A percentile compares a stretch with the other conserved stretches of the same genome.
Evolutionary conservation across 73 alveolate genomes (phyloP).

Genomic region (Stentor roeselii): DNA sequence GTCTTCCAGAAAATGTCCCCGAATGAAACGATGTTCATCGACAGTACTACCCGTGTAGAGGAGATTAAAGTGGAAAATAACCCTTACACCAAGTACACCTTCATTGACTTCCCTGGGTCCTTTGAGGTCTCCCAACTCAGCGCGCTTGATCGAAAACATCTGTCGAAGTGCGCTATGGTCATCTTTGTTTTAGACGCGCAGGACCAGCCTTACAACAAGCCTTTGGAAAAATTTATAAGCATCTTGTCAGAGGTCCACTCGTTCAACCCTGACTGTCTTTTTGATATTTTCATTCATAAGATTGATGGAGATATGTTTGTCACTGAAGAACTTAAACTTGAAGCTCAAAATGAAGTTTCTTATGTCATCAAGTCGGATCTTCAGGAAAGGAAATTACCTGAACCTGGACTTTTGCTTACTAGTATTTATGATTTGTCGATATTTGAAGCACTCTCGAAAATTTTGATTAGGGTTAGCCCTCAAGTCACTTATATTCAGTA

Average conservation of each 20-base stretch:
- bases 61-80: constrained; percentile 69
- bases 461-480: constrained; percentile 88
- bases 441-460: constrained; percentile 91
- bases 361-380: constrained; percentile 40
- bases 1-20: constrained; percentile 88
- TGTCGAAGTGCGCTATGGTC: constrained; percentile 78
- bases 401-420: constrained; percentile 68
- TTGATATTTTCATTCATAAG: constrained; percentile 31
- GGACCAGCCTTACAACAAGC: constrained; percentile 46
- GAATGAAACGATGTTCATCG: constrained; percentile 79
- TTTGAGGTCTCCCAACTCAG: constrained; percentile 59
- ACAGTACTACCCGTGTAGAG: constrained; percentile 82
- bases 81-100: constrained; percentile 72
- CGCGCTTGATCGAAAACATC: constrained; percentile 65
- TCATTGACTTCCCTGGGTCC: constrained; percentile 89
- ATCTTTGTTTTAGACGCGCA: constrained; percentile 89
- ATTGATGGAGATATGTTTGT: constrained; percentile 30
- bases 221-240: constrained; percentile 47
- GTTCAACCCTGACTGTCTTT: constrained; percentile 4
- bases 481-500: constrained; percentile 51
- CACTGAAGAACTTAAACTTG: constrained; percentile 34
- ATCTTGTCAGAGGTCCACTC: constrained; percentile 13
- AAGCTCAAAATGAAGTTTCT: constrained; percentile 45
- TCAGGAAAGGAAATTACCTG: constrained; percentile 47
- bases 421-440: constrained; percentile 89